Evolutionary conservation across 345 rosid species (phyloP), one percentile per base, ranked within the genome.

Genomic region (Pugionium cornutum): DNA sequence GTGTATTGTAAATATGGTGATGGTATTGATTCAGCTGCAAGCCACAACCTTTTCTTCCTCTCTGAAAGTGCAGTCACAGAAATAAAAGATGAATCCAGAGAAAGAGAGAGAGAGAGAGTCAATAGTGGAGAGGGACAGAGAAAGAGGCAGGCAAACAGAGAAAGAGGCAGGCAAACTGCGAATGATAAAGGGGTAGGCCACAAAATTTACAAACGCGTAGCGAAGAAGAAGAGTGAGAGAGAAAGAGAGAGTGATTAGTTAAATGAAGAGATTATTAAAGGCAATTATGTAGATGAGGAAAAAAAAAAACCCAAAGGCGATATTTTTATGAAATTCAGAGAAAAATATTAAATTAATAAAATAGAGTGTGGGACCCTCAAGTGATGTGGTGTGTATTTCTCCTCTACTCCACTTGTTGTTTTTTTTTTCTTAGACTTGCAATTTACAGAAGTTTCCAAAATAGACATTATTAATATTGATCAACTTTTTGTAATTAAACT

Each of bases 11-110:
- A 37, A 41, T 37, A 27, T 51, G 60, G 72, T 30, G 37, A 30
- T 53, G 68, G 58, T 57, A 29, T 79, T 73, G 77, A 78, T 71
- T 77, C 50, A 73, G 77, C 62, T 58, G 31, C 83, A 83, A 80
- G 84, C 68, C 70, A 79, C 56, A 52, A 32, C 7, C 71, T 39
- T 51, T 57, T 6, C 2, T 7, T 43, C 47, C 3, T 60, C 73
- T 66, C 53, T 53, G 56, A 65, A 66, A 73, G 72, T 73, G 66
- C 40, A 66, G 49, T 74, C 77, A 67, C 77, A 74, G 73, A 48
- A 72, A 68, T 45, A 59, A 71, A 67, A 77, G 79, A 66, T 42
- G 56, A 27, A 53, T 73, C 45, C 41, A 60, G 67, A 67, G 74
- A 18, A 18, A 44, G 53, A 73, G 56, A 42, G 58, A 48, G 58